Base-by-base conservation (phyloP, 441 rosid genomes). In the Populus hybrid region DNA sequence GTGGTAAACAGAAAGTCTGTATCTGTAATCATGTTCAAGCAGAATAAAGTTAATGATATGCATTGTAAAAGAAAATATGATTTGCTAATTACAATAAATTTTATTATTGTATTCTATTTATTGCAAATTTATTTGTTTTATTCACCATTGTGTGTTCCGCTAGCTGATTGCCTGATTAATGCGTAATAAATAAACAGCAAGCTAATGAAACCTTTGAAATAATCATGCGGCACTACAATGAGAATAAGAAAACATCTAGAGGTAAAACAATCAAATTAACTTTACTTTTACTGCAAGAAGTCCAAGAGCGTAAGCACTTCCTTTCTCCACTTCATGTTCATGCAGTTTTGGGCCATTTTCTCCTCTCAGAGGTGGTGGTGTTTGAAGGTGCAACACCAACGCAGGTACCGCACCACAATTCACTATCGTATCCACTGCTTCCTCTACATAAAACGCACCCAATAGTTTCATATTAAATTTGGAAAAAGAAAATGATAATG, bases 251-350 rank as follows among this genome's bases (percentile, higher is more conserved):
- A 23, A 26, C 2, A 64, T 8, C 21, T 23, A 64, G 21, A 30
- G 21, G 28, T 64, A 64, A 64, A 26, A 26, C 5, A 30, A 28
- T 67, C 35, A 28, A 34, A 67, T 16, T 67, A 14, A 28, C 18
- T 12, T 72, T 75, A 92, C 99, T 93, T 95, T 93, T 10, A 94
- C 91, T 5, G 98, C 97, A 34, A 95, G 97, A 77, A 94, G 97
- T 24, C 98, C 99, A 50, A 95, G 86, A 4, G 97, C 94, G 74
- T 92, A 89, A 50, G 98, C 97, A 76, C 98, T 88, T 79, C 92
- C 95, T 84, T 90, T 95, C 90, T 95, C 97, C 9, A 95, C 97
- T 81, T 95, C 98, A 34, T 92, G 97, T 81, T 94, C 97, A 30
- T 81, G 87, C 35, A 88, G 95, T 85, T 77, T 91, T 10, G 82